Evolutionary conservation across 169 alveolate genomes (phyloP).

Genomic region (Hepatocystis sp.): DNA sequence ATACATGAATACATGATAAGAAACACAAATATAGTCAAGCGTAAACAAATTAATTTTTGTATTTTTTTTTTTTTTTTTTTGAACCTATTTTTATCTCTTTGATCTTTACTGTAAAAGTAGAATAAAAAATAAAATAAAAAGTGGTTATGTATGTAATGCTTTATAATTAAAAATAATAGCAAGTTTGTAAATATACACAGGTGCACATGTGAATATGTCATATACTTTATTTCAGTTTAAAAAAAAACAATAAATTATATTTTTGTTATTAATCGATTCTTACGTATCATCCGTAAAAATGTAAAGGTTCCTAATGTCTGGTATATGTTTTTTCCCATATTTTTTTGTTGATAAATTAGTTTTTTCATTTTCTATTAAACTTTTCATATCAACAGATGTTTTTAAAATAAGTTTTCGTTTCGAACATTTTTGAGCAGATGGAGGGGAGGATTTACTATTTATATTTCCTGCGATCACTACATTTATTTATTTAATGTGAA

Average conservation of each 20-base stretch:
- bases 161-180: too few relatives aligned
- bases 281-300: slow-evolving; percentile 21
- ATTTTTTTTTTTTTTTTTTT: neutral
- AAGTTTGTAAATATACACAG: too few relatives aligned
- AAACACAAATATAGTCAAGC: neutral
- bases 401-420: slow-evolving; percentile 7
- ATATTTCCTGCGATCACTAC: too few relatives aligned
- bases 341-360: slow-evolving; percentile 4
- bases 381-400: slow-evolving; percentile 15
- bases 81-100: slow-evolving; percentile 13
- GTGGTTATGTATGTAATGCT: neutral
- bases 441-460: too few relatives aligned
- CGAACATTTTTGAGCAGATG: too few relatives aligned
- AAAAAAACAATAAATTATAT: too few relatives aligned
- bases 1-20: too few relatives aligned
- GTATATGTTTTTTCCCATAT: slow-evolving; percentile 18
- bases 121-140: neutral
- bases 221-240: too few relatives aligned
- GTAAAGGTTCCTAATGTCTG: slow-evolving; percentile 7
- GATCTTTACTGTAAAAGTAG: neutral
- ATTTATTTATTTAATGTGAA: too few relatives aligned
- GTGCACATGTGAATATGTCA: too few relatives aligned
- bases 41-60: neutral
- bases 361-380: slow-evolving; percentile 12
- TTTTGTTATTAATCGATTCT: slow-evolving; percentile 1